Percentiles rank a stretch among this genome's conserved stretches.
phyloP scores from a whole-genome alignment of 306 rosid species.

The Lagenaria siceraria region DNA sequence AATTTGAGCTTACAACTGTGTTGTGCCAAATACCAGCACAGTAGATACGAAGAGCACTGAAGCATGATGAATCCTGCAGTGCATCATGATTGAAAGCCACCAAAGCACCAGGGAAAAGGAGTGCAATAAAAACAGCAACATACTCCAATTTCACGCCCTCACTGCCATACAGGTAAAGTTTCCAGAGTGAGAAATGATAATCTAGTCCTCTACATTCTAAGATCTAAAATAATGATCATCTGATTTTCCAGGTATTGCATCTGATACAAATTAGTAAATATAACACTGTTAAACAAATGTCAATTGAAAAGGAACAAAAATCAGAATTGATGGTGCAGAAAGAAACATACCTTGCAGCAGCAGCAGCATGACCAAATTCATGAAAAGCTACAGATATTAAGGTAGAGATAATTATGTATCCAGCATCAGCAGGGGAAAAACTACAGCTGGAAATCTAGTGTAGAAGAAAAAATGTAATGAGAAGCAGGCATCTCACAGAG shows the following conservation, averaged over 20 bases:
- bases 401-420: constrained; percentile 45
- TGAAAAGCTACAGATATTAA: constrained; percentile 48
- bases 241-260: neutral
- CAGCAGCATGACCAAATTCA: constrained; percentile 74
- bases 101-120: constrained; percentile 80
- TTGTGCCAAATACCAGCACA: constrained; percentile 97
- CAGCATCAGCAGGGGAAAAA: constrained; percentile 40
- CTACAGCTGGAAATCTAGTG: constrained; percentile 17
- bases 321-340: neutral
- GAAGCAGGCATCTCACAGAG: neutral
- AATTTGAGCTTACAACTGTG: constrained; percentile 51
- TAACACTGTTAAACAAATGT: neutral
- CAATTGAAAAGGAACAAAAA: neutral
- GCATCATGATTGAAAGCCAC: constrained; percentile 57
- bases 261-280: neutral
- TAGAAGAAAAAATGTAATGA: neutral
- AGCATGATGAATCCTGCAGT: constrained; percentile 36
- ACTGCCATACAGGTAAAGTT: constrained; percentile 47
- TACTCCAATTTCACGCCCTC: constrained; percentile 79
- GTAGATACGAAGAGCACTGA: constrained; percentile 56
- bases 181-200: constrained; percentile 35
- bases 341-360: constrained; percentile 57
- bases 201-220: constrained; percentile 20
- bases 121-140: constrained; percentile 61
- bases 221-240: neutral